A percentile compares a stretch with the other conserved stretches of the same genome.
These are phyloP conservation scores for Phytophthora meadii DNA, from an alignment of 352 stramenopile species.

Conservation along the genomic window DNA sequence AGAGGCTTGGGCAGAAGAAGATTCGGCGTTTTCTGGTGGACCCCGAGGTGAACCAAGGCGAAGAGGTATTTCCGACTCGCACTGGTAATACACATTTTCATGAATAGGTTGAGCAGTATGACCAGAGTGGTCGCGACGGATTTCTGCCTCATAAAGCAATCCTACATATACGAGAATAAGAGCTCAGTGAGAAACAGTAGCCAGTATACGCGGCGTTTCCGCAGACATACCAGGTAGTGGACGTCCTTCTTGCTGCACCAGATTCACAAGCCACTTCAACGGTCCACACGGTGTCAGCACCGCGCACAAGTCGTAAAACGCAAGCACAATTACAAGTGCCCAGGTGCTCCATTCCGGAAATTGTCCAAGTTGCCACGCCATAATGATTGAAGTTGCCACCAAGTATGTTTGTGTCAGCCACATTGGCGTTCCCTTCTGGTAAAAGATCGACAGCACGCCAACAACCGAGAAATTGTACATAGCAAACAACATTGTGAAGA, in stretches of 20 bases:
- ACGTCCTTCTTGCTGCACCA: conserved; percentile 92
- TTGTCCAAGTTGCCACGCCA: conserved; percentile 97
- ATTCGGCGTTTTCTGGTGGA: neutral
- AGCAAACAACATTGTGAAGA: conserved; percentile 69
- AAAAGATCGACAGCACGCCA: conserved; percentile 91
- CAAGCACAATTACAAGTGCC: conserved; percentile 94
- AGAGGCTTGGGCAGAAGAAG: conserved; percentile 4
- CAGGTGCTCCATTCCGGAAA: conserved; percentile 96
- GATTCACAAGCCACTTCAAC: conserved; percentile 95
- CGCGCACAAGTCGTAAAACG: conserved; percentile 99
- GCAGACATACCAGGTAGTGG: conserved; percentile 84
- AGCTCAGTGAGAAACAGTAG: conserved; percentile 14
- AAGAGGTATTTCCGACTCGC: conserved; percentile 54
- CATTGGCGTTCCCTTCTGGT: conserved; percentile 83
- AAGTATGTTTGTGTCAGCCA: conserved; percentile 95
- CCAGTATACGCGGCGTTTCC: neutral
- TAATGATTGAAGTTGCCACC: conserved; percentile 96
- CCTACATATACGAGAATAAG: conserved; percentile 36
- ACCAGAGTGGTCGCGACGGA: conserved; percentile 47
- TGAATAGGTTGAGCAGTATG: conserved; percentile 21
- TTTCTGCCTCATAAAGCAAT: conserved; percentile 78
- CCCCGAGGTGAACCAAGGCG: conserved; percentile 29
- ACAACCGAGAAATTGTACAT: conserved; percentile 95
- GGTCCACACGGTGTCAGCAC: conserved; percentile 99
- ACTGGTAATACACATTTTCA: conserved; percentile 79